Percentiles rank a stretch among this genome's conserved stretches.
phyloP scores from a whole-genome alignment of 2,329 filamentous ascomycete genomes.

The Sclerotinia minor region DNA sequence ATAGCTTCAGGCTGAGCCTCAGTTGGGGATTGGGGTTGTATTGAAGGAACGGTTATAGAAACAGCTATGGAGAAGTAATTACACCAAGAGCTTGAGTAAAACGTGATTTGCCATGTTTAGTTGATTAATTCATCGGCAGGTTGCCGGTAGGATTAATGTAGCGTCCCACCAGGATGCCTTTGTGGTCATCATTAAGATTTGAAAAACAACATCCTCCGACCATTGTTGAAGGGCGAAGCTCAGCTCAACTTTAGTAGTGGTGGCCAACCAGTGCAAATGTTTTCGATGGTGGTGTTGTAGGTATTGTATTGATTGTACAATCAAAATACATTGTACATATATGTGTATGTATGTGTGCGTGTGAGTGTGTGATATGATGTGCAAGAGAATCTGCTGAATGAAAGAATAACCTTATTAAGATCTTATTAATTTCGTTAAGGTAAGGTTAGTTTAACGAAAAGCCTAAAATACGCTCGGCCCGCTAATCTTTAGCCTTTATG shows the following conservation, averaged over 20 bases:
- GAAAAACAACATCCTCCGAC: constrained; percentile 19
- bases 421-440: too few relatives aligned
- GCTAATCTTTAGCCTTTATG: too few relatives aligned
- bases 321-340: too few relatives aligned
- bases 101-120: constrained; percentile 1
- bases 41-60: neutral
- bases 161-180: constrained; percentile 17
- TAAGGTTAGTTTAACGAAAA: too few relatives aligned
- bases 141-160: constrained; percentile 17
- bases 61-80: neutral
- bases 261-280: neutral
- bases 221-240: constrained; percentile 2
- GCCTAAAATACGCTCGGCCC: too few relatives aligned
- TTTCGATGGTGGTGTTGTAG: neutral
- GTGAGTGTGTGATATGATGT: too few relatives aligned
- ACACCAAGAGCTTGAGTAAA: neutral
- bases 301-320: too few relatives aligned
- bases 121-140: constrained; percentile 3
- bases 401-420: too few relatives aligned
- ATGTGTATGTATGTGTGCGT: too few relatives aligned
- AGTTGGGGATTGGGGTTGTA: neutral
- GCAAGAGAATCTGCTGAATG: too few relatives aligned
- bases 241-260: constrained; percentile 1
- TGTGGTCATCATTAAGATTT: constrained; percentile 24
- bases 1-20: constrained; percentile 1